These are phyloP conservation scores for Stephania yunnanensis DNA, from an alignment of 164 flowering plant genomes.

Conservation along the genomic window DNA sequence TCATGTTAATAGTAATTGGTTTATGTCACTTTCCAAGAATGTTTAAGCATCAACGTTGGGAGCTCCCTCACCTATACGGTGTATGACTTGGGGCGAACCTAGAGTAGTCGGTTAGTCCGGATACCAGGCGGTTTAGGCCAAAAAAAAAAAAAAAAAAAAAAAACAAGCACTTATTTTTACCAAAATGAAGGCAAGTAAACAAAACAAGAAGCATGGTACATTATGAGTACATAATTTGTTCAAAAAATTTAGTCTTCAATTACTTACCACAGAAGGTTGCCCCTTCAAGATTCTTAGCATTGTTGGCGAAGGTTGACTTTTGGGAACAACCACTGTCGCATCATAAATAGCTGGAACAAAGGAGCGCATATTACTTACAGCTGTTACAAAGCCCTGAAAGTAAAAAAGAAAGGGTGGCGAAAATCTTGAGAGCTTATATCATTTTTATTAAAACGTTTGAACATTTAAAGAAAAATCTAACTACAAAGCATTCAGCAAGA, in stretches of 20 bases:
- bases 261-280: conserved; percentile 78
- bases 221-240: background rate
- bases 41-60: background rate
- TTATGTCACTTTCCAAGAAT: background rate
- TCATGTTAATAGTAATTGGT: background rate
- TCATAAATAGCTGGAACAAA: conserved; percentile 97
- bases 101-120: no score
- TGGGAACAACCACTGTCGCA: conserved; percentile 77
- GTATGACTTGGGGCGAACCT: no score
- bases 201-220: background rate
- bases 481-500: no score
- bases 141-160: no score
- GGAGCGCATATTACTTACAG: conserved; percentile 78
- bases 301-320: conserved; percentile 65
- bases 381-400: conserved; percentile 85
- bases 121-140: no score
- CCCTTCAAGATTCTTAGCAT: conserved; percentile 81
- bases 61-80: no score
- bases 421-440: background rate
- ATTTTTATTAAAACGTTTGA: background rate
- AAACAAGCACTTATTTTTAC: background rate
- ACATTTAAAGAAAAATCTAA: background rate
- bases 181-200: background rate
- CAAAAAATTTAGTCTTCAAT: background rate
- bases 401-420: background rate